Conservation (phyloP, 164 flowering plant genomes). For the Liquidambar formosana region DNA sequence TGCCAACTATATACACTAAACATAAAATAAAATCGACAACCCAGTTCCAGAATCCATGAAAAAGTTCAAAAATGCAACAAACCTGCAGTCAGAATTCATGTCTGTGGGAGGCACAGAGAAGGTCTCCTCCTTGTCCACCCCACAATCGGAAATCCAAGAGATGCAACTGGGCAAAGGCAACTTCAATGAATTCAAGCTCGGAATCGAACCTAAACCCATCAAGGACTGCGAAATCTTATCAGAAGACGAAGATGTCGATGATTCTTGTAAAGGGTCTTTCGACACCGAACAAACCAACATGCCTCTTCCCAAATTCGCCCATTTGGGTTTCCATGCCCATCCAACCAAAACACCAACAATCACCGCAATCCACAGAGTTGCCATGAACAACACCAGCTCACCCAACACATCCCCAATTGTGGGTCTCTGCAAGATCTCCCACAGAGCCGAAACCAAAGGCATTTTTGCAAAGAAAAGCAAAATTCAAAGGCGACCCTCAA, state of each 20-base stretch:
- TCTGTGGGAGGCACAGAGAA: conserved; percentile 18
- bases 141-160: conserved; percentile 42
- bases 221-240: conserved; percentile 9
- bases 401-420: conserved; percentile 39
- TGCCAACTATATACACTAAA: no score
- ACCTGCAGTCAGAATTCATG: conserved; percentile 44
- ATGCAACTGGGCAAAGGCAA: conserved; percentile 48
- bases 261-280: conserved; percentile 8
- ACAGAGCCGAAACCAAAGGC: conserved; percentile 45
- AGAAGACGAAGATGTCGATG: neutral
- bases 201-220: conserved; percentile 21
- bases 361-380: conserved; percentile 71
- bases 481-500: neutral
- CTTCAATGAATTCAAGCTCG: conserved; percentile 47
- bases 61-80: conserved; percentile 7
- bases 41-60: neutral
- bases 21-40: no score
- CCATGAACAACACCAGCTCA: conserved; percentile 46
- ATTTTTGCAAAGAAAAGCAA: conserved; percentile 13
- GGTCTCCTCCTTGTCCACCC: conserved; percentile 23
- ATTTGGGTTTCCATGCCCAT: conserved; percentile 86
- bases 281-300: conserved; percentile 20
- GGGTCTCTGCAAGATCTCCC: conserved; percentile 53
- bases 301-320: conserved; percentile 52
- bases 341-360: conserved; percentile 74